Evolutionary conservation across 2,329 filamentous ascomycete genomes (phyloP).

Genomic region (Paraphaeosphaeria minitans): DNA sequence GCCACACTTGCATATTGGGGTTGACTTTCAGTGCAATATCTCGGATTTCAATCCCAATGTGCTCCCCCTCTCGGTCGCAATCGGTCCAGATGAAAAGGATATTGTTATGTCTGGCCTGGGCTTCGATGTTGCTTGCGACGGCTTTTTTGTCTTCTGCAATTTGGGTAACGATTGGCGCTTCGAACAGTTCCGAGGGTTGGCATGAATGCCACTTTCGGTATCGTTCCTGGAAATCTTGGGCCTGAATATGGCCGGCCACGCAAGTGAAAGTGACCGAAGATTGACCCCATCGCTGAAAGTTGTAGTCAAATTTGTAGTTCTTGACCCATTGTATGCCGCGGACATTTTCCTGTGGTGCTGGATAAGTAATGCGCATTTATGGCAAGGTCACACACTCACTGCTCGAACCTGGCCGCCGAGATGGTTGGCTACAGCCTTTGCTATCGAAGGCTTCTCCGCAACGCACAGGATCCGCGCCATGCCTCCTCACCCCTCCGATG

Average conservation of each 20-base stretch:
- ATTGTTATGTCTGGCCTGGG: constrained; percentile 73
- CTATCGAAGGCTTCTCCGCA: constrained; percentile 90
- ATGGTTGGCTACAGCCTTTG: constrained; percentile 90
- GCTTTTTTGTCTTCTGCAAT: constrained; percentile 77
- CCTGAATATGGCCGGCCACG: constrained; percentile 85
- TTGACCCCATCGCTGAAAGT: constrained; percentile 82
- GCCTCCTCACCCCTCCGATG: constrained; percentile 1
- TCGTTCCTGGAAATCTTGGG: constrained; percentile 73
- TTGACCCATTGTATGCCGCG: constrained; percentile 78
- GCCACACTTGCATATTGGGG: constrained; percentile 73
- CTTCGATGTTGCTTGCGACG: constrained; percentile 83
- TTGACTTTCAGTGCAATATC: constrained; percentile 79
- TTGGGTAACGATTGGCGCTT: constrained; percentile 72
- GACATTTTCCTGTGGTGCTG: constrained; percentile 67
- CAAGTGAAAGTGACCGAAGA: constrained; percentile 93
- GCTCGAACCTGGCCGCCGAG: constrained; percentile 78
- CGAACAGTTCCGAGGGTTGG: constrained; percentile 78
- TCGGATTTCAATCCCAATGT: constrained; percentile 91
- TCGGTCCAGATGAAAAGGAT: constrained; percentile 97
- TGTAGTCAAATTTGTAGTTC: constrained; percentile 91
- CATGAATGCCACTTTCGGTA: constrained; percentile 83
- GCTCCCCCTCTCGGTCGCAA: constrained; percentile 95
- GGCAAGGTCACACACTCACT: constrained; percentile 51
- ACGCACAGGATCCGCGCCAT: constrained; percentile 71
- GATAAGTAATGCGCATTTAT: neutral